phyloP scores from a whole-genome alignment of 768 basidiomycete species.

The Suillus discolor region DNA sequence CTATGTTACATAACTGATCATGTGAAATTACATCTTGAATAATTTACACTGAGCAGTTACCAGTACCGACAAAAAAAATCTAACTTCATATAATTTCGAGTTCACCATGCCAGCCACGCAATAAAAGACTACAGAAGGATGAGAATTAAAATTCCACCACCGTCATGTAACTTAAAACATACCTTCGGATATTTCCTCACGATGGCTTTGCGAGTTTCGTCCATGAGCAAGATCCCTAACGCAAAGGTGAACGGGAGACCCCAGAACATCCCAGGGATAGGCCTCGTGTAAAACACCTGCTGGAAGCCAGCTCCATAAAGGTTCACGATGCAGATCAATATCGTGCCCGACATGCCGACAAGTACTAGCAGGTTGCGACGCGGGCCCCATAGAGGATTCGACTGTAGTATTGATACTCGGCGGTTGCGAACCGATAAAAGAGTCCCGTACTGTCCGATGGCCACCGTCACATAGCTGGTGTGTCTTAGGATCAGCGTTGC shows the following conservation, averaged over 20 bases:
- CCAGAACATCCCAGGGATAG: conserved; percentile 45
- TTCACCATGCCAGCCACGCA: conserved; percentile 30
- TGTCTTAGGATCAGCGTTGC: background rate
- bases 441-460: conserved; percentile 28
- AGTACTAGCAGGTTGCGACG: conserved; percentile 38
- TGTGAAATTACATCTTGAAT: background rate
- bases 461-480: conserved; percentile 39
- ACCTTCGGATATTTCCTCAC: conserved; percentile 39
- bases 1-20: too few species aligned
- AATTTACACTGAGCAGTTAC: background rate
- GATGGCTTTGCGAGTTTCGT: conserved; percentile 40
- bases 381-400: conserved; percentile 39
- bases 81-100: background rate
- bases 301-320: conserved; percentile 37
- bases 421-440: conserved; percentile 32
- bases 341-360: conserved; percentile 35
- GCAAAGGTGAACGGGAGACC: conserved; percentile 40
- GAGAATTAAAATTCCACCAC: background rate
- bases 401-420: conserved; percentile 27
- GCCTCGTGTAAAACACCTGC: conserved; percentile 21
- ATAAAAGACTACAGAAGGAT: conserved; percentile 25
- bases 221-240: conserved; percentile 37
- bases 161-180: background rate
- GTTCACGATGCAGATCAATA: conserved; percentile 34
- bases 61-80: background rate